Evolutionary conservation across 2,329 filamentous ascomycete genomes (phyloP).

Genomic region (Helotiales sp.): DNA sequence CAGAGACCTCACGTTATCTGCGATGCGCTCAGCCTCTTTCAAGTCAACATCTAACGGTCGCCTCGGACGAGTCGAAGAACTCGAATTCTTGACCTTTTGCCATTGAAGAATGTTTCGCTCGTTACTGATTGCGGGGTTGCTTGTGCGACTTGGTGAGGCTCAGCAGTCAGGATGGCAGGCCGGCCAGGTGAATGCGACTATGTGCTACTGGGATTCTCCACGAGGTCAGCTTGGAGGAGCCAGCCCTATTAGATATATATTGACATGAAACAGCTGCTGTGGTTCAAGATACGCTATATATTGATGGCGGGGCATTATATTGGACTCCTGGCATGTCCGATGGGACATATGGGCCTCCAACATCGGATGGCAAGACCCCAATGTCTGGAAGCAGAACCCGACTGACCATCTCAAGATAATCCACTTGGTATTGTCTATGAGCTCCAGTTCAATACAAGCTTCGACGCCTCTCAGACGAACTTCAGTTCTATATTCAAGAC

Average conservation of each 20-base stretch:
- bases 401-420: constrained; percentile 44
- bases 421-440: constrained; percentile 52
- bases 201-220: constrained; percentile 56
- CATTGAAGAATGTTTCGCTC: constrained; percentile 17
- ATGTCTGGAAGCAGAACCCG: constrained; percentile 1
- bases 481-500: constrained; percentile 50
- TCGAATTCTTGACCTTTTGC: constrained; percentile 1
- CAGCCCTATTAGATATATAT: constrained; percentile 3
- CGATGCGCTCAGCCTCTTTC: constrained; percentile 12
- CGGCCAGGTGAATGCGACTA: constrained; percentile 55
- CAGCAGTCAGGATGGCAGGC: constrained; percentile 51
- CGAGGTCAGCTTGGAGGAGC: constrained; percentile 36
- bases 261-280: constrained; percentile 48
- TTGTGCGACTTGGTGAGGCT: constrained; percentile 36
- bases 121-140: constrained; percentile 11
- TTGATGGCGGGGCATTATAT: constrained; percentile 60
- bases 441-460: constrained; percentile 58
- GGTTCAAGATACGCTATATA: constrained; percentile 61
- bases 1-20: constrained; percentile 4
- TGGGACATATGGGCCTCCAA: constrained; percentile 37
- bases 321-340: constrained; percentile 53
- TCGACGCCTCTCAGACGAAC: constrained; percentile 50
- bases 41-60: constrained; percentile 6
- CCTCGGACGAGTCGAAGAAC: not conserved
- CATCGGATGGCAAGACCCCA: constrained; percentile 41